A percentile compares a stretch with the other conserved stretches of the same genome.
phyloP scores from a whole-genome alignment of 768 basidiomycete genomes.

The Pleurotus salmoneostramineus region DNA sequence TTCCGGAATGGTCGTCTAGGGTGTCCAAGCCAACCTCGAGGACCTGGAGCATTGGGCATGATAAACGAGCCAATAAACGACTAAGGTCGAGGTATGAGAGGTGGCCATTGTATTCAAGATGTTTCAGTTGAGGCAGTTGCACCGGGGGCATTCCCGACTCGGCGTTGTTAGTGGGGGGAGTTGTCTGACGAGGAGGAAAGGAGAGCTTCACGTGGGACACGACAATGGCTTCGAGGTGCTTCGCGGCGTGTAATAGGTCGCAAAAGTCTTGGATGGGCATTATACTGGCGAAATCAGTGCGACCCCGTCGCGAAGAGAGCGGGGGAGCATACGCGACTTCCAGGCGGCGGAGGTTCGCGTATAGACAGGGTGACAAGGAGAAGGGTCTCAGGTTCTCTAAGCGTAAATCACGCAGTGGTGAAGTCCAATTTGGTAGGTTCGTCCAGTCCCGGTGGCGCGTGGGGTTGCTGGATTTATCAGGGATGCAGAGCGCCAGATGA shows the following conservation, averaged over 20 bases:
- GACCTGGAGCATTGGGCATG: constrained; percentile 34
- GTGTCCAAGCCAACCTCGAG: constrained; percentile 32
- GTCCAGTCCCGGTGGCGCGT: not conserved
- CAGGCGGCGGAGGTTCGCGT: constrained; percentile 35
- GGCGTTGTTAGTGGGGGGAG: not conserved
- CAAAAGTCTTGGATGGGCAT: constrained; percentile 11
- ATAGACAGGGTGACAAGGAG: constrained; percentile 29
- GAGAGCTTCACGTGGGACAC: constrained; percentile 10
- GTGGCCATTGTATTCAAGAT: constrained; percentile 46
- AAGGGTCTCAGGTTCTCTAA: constrained; percentile 38
- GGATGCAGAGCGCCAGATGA: not conserved
- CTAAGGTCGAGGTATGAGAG: constrained; percentile 33
- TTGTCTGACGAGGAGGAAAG: not conserved
- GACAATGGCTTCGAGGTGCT: not conserved
- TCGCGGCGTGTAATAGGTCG: not conserved
- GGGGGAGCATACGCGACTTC: constrained; percentile 31
- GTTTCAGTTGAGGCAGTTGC: constrained; percentile 33
- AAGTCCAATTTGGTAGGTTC: constrained; percentile 11
- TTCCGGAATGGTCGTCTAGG: constrained; percentile 10
- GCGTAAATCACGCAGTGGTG: constrained; percentile 28
- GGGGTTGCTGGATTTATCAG: not conserved
- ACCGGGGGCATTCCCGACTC: constrained; percentile 17
- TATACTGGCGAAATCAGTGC: not conserved
- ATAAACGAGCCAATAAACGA: constrained; percentile 37
- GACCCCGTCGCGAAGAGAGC: not conserved